These are phyloP conservation scores for Echinosophora koreensis DNA, from an alignment of 306 rosid species.

Conservation along the genomic window DNA sequence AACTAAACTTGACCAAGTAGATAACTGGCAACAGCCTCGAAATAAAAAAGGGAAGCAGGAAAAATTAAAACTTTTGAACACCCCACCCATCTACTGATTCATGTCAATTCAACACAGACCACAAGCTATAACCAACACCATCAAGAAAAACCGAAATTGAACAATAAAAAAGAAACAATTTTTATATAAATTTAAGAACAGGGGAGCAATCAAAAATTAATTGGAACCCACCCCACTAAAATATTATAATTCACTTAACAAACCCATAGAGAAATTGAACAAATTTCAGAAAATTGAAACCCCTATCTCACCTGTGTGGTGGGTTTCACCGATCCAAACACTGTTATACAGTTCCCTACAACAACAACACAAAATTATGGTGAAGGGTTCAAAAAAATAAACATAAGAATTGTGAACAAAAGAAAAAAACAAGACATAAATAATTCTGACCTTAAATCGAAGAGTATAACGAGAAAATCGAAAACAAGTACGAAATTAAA, in stretches of 20 bases:
- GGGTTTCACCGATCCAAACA: conserved; percentile 30
- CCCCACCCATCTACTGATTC: conserved; percentile 27
- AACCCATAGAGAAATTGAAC: background rate
- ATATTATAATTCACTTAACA: background rate
- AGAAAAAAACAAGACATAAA: background rate
- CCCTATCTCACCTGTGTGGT: conserved; percentile 32
- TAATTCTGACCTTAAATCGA: conserved; percentile 43
- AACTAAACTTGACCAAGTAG: conserved; percentile 7
- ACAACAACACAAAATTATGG: background rate
- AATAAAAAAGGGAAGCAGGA: background rate
- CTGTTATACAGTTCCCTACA: conserved; percentile 27
- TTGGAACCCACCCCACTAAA: background rate
- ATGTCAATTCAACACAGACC: conserved; percentile 4
- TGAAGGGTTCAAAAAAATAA: background rate
- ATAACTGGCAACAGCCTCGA: background rate
- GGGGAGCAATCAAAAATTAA: background rate
- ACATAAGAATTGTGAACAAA: background rate
- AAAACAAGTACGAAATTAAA: conserved; percentile 25
- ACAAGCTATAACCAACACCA: conserved; percentile 36
- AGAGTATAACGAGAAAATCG: conserved; percentile 39
- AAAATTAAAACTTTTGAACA: conserved; percentile 34
- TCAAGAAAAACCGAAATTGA: background rate
- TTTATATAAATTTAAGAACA: conserved; percentile 20
- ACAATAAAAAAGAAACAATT: background rate
- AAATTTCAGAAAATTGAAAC: conserved; percentile 9